A percentile compares a stretch with the other conserved stretches of the same genome.
phyloP scores from a whole-genome alignment of 2,329 filamentous ascomycete genomes.

The Parastagonospora nodorum region DNA sequence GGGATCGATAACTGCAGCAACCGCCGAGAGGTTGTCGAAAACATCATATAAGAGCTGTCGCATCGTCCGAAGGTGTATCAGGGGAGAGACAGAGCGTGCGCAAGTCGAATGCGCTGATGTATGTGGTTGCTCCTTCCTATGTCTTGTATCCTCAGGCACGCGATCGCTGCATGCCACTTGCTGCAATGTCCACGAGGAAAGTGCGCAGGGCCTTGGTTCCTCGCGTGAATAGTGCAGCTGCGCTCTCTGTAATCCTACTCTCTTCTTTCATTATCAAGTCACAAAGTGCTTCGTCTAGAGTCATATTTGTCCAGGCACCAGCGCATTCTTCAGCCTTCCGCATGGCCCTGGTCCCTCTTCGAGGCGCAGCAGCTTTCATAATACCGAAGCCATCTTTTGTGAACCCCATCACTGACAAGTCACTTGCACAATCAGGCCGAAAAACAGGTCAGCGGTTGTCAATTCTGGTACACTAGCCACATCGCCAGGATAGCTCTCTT shows the following conservation, averaged over 20 bases:
- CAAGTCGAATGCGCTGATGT: constrained; percentile 38
- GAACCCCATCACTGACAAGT: constrained; percentile 20
- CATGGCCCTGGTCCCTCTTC: constrained; percentile 8
- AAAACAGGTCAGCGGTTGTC: constrained; percentile 21
- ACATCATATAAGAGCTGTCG: constrained; percentile 23
- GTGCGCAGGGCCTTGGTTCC: constrained; percentile 5
- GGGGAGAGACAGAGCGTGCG: constrained; percentile 12
- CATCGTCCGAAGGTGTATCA: constrained; percentile 14
- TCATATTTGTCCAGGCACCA: constrained; percentile 29
- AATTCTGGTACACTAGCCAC: constrained; percentile 17
- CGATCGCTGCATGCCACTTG: constrained; percentile 14
- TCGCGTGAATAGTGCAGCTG: constrained; percentile 4
- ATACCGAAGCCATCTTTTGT: constrained; percentile 6
- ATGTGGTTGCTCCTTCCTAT: constrained; percentile 35
- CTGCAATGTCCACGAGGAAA: constrained; percentile 8
- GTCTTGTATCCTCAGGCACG: constrained; percentile 24
- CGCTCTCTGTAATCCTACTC: constrained; percentile 1
- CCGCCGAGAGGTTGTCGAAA: constrained; percentile 10
- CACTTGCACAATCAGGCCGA: constrained; percentile 25
- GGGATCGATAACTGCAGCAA: constrained; percentile 14
- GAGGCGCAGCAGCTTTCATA: constrained; percentile 30
- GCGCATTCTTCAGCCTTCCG: constrained; percentile 31
- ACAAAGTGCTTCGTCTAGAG: constrained; percentile 3
- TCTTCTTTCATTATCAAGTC: constrained; percentile 2
- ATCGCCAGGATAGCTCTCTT: constrained; percentile 23